Conservation (phyloP, 768 basidiomycete species). For the Lactifluus volemus region DNA sequence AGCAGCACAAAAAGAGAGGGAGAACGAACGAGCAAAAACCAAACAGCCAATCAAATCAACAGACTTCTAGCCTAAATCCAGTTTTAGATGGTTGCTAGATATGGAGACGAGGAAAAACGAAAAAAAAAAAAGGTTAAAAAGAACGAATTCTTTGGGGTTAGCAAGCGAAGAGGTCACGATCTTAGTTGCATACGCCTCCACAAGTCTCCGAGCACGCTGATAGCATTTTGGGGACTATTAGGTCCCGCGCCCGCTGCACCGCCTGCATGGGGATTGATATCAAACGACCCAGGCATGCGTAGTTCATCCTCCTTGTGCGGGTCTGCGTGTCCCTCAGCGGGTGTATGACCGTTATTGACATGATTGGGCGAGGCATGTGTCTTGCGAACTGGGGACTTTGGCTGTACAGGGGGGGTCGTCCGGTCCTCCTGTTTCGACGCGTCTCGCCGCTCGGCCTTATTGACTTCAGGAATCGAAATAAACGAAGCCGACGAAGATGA, state of each 20-base stretch:
- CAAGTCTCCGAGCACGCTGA: not conserved
- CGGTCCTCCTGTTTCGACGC: no score
- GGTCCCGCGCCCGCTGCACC: not conserved
- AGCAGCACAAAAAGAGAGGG: no score
- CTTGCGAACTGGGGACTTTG: not conserved
- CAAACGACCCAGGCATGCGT: conserved; percentile 16
- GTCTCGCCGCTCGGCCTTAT: no score
- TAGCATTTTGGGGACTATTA: not conserved
- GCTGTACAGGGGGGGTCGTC: no score
- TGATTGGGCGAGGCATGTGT: not conserved
- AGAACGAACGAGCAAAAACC: no score
- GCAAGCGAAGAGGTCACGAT: not conserved
- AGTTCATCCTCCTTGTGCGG: not conserved
- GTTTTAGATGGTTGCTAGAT: no score
- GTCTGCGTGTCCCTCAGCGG: not conserved
- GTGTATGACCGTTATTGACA: not conserved
- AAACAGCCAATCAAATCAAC: no score
- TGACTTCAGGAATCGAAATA: not conserved
- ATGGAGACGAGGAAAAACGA: no score
- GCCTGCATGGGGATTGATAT: not conserved
- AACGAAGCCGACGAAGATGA: not conserved
- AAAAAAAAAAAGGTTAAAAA: no score
- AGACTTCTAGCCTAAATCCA: no score
- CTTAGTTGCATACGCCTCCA: conserved; percentile 12
- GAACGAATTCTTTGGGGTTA: no score